phyloP scores from a whole-genome alignment of 345 rosid species.

The Eucalyptus marginata region DNA sequence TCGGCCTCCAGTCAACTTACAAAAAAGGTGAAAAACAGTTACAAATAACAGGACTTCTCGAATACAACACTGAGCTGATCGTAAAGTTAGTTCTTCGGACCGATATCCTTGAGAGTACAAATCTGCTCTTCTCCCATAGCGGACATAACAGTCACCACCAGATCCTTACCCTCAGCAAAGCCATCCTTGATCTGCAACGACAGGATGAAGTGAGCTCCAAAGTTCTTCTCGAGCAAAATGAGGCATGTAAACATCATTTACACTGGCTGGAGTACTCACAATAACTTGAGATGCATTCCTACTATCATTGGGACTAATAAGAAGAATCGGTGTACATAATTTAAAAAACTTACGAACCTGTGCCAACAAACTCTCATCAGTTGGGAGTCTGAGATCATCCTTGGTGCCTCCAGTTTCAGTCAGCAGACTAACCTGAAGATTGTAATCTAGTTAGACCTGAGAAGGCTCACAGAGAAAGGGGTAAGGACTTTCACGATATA shows the following conservation, averaged over 20 bases:
- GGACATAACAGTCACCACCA: background rate
- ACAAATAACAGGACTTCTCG: background rate
- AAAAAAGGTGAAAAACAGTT: background rate
- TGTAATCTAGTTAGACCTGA: background rate
- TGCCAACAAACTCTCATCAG: background rate
- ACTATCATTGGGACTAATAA: background rate
- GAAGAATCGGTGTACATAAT: background rate
- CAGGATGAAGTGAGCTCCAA: background rate
- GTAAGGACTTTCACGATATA: background rate
- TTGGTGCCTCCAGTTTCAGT: background rate
- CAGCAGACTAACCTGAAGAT: background rate
- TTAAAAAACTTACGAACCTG: background rate
- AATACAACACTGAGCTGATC: background rate
- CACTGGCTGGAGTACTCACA: background rate
- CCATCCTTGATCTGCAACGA: background rate
- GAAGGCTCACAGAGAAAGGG: background rate
- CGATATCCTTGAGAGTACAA: background rate
- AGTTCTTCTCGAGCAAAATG: background rate
- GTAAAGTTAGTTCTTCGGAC: conserved; percentile 1
- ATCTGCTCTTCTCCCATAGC: background rate
- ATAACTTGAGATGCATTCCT: background rate
- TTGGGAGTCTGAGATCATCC: background rate
- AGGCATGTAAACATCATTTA: background rate
- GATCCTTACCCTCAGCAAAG: background rate
- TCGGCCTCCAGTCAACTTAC: background rate